Evolutionary conservation across 345 rosid species (phyloP), one percentile per base, ranked within the genome.

Genomic region (Brassica cretica): DNA sequence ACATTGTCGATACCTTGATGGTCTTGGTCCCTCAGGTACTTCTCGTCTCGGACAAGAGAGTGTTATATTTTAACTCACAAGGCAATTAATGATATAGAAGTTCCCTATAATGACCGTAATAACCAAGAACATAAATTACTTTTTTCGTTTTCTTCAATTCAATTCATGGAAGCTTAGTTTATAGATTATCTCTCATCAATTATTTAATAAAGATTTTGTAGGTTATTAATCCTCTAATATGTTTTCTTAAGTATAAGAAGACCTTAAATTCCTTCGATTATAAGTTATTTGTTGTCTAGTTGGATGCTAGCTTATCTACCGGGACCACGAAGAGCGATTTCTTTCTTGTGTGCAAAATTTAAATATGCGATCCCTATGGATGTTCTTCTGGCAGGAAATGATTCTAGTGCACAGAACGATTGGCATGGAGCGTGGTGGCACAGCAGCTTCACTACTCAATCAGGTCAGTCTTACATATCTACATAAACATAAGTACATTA

Each of bases 341-440:
- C 58, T 35, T 56, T 64, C 15, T 60, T 5, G 9, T 32, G 9
- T 73, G 51, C 12, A 71, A 78, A 60, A n/a, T 49, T 21, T 32
- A 39, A 69, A 29, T 33, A 64, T 29, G 67, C 75, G 64, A 56
- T 70, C 64, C 39, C 11, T 8, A 66, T 72, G 68, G 55, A 33
- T 68, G 60, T 70, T 63, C 33, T 61, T 39, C 11, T 77, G 66
- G 64, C 82, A 95, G 99, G 90, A 74, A 93, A 93, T 88, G 93
- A 91, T 81, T 83, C 98, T 63, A 91, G 89, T 68, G 97, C 91
- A 65, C 94, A 91, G 79, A 95, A 95, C 74, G 85, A 95, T 82
- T 93, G 99, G 98, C 92, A 88, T 76, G 99, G 99, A 49, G 89
- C 92, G 19, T 95, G 99, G 98, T 90, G 97, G 98, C 97, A 93